Percentiles rank a stretch among this genome's conserved stretches.
phyloP scores from a whole-genome alignment of 345 rosid species.

The Boechera divaricarpa region DNA sequence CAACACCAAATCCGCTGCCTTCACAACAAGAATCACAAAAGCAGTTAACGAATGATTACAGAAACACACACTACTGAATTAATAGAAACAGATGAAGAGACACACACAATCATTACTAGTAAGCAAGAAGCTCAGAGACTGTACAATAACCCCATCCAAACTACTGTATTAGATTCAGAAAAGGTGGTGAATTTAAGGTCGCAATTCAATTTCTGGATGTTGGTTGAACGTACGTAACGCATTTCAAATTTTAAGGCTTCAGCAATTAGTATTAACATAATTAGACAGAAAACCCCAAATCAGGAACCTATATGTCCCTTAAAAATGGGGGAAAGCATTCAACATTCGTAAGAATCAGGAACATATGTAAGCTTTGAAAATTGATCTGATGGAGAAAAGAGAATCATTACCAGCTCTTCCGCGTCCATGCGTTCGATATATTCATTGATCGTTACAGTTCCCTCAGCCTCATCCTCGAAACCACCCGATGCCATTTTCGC shows the following conservation, averaged over 20 bases:
- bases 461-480: slow-evolving; percentile 75
- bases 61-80: not conserved
- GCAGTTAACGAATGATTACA: not conserved
- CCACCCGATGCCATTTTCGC: slow-evolving; percentile 61
- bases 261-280: not conserved
- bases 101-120: slow-evolving; percentile 2
- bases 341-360: not conserved
- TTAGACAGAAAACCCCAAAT: not conserved
- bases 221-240: no score
- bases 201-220: no score
- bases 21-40: slow-evolving; percentile 32
- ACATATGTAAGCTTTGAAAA: not conserved
- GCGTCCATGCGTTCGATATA: slow-evolving; percentile 82
- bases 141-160: not conserved
- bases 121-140: slow-evolving; percentile 19
- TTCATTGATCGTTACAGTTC: slow-evolving; percentile 74
- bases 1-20: slow-evolving; percentile 96
- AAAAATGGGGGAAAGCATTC: not conserved
- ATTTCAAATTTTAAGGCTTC: no score
- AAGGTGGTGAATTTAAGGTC: not conserved
- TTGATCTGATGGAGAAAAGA: not conserved
- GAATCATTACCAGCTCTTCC: slow-evolving; percentile 74
- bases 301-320: not conserved
- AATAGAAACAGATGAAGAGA: not conserved
- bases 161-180: not conserved